Base-by-base conservation (phyloP, 2,329 filamentous ascomycete genomes). In the Cladosporium colombiae region DNA sequence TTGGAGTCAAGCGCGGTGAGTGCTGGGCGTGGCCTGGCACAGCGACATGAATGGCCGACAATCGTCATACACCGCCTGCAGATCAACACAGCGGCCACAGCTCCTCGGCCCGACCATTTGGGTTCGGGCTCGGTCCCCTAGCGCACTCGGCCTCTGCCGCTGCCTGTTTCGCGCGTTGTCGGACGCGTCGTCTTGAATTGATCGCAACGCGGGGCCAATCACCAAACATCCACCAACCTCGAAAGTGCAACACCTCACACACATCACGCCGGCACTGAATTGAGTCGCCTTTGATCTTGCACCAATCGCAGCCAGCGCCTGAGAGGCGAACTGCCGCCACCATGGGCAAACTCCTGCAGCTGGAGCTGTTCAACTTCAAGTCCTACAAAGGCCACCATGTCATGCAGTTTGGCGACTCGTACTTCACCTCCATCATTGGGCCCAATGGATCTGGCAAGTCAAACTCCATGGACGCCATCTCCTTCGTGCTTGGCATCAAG, bases 401-500 rank as follows among this genome's bases (percentile, higher is more conserved):
- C 67, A 88, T 99, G 53, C 87, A 97, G 62, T 97, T 99, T 74
- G 94, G 94, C 75, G 94, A 99, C 82, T 96, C 93, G 2, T 98
- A 97, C 81, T 99, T 99, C 80, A 99, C 95, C 59, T 99, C 95
- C 50, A 97, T 99, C 76, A 98, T 99, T 76, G 95, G 96, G 6
- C 95, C 95, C 77, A 99, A 99, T 93, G 95, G 95, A 83, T 98
- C 95, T 40, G 95, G 95, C 70, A 99, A 99, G 80, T 99, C 95
- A 23, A 99, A 99, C 79, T 97, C 93, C 67, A 99, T 99, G 95
- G 95, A 99, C 78, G 95, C 95, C 72, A 99, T 99, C 73, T 99
- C 95, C 71, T 99, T 99, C 80, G 95, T 99, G 67, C 87, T 99
- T 65, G 95, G 95, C 70, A 98, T 99, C 78, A 97, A 98, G 78